Percentiles rank a stretch among this genome's conserved stretches.
Evolutionary conservation across 2,329 filamentous ascomycete genomes (phyloP).

Genomic region (Huntiella savannae): DNA sequence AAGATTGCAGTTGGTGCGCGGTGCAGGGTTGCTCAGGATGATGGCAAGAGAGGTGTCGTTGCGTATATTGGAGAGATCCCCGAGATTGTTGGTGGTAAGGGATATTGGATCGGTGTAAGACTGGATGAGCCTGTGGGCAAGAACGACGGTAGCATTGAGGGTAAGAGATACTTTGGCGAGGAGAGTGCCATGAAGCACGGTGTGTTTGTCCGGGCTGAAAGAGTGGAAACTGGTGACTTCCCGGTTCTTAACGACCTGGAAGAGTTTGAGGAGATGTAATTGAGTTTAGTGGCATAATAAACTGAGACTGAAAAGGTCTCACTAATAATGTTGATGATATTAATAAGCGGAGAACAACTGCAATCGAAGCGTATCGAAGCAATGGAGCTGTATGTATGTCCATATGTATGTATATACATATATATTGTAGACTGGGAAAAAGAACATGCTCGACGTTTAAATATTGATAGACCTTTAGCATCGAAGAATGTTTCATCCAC

Average conservation of each 20-base stretch:
- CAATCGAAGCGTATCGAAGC: too few species aligned
- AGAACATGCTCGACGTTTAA: too few species aligned
- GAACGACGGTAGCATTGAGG: conserved; percentile 58
- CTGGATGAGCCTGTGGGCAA: conserved; percentile 67
- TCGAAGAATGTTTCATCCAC: too few species aligned
- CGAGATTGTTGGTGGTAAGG: conserved; percentile 48
- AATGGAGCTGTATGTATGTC: too few species aligned
- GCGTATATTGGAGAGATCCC: conserved; percentile 55
- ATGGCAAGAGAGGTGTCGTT: conserved; percentile 49
- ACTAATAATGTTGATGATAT: too few species aligned
- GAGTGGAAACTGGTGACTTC: conserved; percentile 59
- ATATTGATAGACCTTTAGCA: too few species aligned
- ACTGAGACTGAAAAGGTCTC: too few species aligned
- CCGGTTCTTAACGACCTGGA: conserved; percentile 53
- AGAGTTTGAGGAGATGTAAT: conserved; percentile 54
- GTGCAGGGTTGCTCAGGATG: conserved; percentile 47
- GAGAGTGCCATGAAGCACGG: conserved; percentile 49
- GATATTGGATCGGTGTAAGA: conserved; percentile 51
- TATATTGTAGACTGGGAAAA: too few species aligned
- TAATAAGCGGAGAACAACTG: too few species aligned
- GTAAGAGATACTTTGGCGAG: conserved; percentile 49
- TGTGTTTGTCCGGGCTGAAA: conserved; percentile 60
- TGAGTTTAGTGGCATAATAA: too few species aligned
- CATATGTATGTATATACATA: too few species aligned
- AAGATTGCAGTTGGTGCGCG: conserved; percentile 45